Evolutionary conservation across 768 basidiomycete genomes (phyloP).

Genomic region (Rhodotorula toruloides): DNA sequence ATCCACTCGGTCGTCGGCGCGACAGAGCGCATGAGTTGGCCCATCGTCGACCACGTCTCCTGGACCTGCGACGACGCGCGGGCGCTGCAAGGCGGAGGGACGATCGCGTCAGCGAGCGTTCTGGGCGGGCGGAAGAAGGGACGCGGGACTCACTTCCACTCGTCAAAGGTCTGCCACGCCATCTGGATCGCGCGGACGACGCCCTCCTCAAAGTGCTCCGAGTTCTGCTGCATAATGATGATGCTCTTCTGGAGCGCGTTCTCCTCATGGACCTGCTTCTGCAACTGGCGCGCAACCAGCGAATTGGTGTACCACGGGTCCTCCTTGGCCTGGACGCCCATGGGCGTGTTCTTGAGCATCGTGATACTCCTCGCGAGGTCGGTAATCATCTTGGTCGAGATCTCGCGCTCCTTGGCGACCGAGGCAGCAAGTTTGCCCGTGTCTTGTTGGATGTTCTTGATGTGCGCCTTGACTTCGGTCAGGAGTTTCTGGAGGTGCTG

Average conservation of each 20-base stretch:
- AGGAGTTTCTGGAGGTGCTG: constrained; percentile 95
- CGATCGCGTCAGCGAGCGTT: too few relatives aligned
- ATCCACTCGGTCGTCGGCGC: constrained; percentile 77
- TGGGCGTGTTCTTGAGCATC: constrained; percentile 91
- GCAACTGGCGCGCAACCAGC: constrained; percentile 70
- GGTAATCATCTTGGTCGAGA: constrained; percentile 75
- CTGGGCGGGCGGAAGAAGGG: constrained; percentile 3
- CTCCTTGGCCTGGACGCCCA: constrained; percentile 68
- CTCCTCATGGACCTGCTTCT: constrained; percentile 83
- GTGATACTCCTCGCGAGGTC: constrained; percentile 82
- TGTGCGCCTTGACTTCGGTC: constrained; percentile 92
- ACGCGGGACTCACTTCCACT: constrained; percentile 49
- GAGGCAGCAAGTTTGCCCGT: constrained; percentile 47
- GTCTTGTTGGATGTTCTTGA: constrained; percentile 55
- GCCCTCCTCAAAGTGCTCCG: constrained; percentile 92
- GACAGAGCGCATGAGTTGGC: constrained; percentile 68
- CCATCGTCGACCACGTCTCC: constrained; percentile 67
- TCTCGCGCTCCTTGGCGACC: constrained; percentile 88
- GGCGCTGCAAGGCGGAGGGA: not conserved
- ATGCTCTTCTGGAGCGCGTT: constrained; percentile 96
- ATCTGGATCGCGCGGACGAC: constrained; percentile 92
- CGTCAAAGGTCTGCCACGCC: constrained; percentile 94
- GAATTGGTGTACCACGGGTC: constrained; percentile 70
- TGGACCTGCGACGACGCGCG: constrained; percentile 70
- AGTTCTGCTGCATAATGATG: constrained; percentile 93